Conservation (phyloP, 345 rosid species). For the Diplotaxis tenuifolia region DNA sequence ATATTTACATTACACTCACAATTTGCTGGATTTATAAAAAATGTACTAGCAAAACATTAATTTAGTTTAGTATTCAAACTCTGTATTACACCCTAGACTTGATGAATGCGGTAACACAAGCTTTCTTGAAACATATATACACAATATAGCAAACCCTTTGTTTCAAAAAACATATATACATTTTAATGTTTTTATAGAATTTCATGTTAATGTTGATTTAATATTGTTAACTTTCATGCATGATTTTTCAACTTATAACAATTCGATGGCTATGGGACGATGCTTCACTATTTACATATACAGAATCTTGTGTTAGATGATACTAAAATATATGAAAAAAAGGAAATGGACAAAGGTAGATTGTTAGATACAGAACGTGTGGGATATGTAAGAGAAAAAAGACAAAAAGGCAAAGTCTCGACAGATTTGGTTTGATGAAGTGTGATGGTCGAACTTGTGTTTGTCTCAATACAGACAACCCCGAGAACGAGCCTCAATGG, state of each 20-base stretch:
- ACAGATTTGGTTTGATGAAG: conserved; percentile 36
- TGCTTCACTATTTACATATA: too few relatives aligned
- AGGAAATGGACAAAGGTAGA: conserved; percentile 1
- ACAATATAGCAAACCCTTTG: too few relatives aligned
- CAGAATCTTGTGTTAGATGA: too few relatives aligned
- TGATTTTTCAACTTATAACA: background rate
- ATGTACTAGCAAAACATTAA: background rate
- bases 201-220: background rate
- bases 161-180: too few relatives aligned
- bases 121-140: background rate
- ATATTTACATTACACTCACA: background rate
- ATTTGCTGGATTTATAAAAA: background rate
- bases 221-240: background rate
- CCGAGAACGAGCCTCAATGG: conserved; percentile 41
- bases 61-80: background rate
- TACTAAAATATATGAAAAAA: background rate
- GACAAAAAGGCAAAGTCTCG: conserved; percentile 19
- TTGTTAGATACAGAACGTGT: background rate
- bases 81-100: background rate
- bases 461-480: conserved; percentile 36
- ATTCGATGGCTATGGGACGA: too few relatives aligned
- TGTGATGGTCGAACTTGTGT: conserved; percentile 36
- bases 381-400: background rate
- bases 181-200: background rate
- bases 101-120: background rate